Evolutionary conservation across 805 yeast genomes (phyloP).

Genomic region (Wickerhamomyces bisporus): DNA sequence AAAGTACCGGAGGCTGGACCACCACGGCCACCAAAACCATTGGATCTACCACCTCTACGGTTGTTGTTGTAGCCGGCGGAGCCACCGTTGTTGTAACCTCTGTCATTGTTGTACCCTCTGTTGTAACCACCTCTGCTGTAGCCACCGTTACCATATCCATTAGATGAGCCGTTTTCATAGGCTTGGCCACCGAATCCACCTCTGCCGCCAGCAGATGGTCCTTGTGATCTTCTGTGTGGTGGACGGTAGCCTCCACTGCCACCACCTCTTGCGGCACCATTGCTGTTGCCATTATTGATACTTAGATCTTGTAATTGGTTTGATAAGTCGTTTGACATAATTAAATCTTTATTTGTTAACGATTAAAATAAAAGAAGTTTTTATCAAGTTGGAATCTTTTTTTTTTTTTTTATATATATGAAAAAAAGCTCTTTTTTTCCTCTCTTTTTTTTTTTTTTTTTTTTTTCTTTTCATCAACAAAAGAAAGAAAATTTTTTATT

Average conservation of each 20-base stretch:
- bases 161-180: conserved; percentile 4
- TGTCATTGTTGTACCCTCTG: conserved; percentile 14
- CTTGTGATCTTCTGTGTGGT: conserved; percentile 44
- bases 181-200: conserved; percentile 7
- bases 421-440: not conserved
- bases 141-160: conserved; percentile 4
- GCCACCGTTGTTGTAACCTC: conserved; percentile 25
- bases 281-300: conserved; percentile 42
- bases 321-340: conserved; percentile 48
- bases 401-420: not conserved
- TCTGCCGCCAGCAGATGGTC: conserved; percentile 15
- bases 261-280: conserved; percentile 17
- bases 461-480: too few relatives aligned
- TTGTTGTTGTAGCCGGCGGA: conserved; percentile 28
- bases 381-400: too few relatives aligned
- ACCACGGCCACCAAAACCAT: conserved; percentile 28
- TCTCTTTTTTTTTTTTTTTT: not conserved
- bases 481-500: not conserved
- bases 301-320: conserved; percentile 53
- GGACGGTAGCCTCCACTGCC: conserved; percentile 43
- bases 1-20: conserved; percentile 69
- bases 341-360: not conserved
- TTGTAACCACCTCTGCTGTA: conserved; percentile 10
- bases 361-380: not conserved
- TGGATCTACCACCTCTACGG: conserved; percentile 30